Conservation (phyloP, 1,139 yeast genomes). For the Suhomyces chickasaworum region DNA sequence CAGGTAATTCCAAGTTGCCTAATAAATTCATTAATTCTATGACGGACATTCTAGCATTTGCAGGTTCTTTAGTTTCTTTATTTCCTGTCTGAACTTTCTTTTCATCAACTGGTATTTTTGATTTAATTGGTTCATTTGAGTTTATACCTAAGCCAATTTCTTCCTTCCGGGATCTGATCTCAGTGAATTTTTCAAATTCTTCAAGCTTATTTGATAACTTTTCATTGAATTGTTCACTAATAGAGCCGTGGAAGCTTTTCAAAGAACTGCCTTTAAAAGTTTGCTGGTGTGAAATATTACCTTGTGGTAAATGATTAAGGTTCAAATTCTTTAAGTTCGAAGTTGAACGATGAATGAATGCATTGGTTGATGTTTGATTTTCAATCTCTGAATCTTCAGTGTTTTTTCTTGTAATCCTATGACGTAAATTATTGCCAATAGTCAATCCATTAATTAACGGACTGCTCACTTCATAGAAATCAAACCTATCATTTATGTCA, state of each 20-base stretch:
- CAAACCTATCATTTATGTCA: constrained; percentile 17
- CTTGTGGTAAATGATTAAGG: neutral
- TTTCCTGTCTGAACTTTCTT: neutral
- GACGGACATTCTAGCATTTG: constrained; percentile 20
- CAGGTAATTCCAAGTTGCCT: constrained; percentile 17
- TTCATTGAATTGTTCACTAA: constrained; percentile 31
- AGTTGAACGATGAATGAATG: constrained; percentile 24
- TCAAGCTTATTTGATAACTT: constrained; percentile 21
- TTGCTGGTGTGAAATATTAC: neutral
- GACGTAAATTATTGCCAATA: constrained; percentile 33
- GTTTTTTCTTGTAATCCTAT: constrained; percentile 17
- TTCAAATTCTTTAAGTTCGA: neutral
- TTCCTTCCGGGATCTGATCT: neutral
- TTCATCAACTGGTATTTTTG: neutral
- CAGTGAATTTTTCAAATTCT: constrained; percentile 19
- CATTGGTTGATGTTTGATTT: constrained; percentile 14
- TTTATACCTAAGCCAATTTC: constrained; percentile 1
- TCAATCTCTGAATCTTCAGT: constrained; percentile 10
- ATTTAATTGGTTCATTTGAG: neutral
- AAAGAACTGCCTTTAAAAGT: constrained; percentile 14
- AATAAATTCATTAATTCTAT: constrained; percentile 24
- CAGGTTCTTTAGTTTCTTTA: neutral
- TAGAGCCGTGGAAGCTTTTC: constrained; percentile 36
- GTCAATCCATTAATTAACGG: constrained; percentile 44
- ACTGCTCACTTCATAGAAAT: constrained; percentile 34